Evolutionary conservation across 2,329 filamentous ascomycete species (phyloP).

Genomic region (Cladophialophora bantiana): DNA sequence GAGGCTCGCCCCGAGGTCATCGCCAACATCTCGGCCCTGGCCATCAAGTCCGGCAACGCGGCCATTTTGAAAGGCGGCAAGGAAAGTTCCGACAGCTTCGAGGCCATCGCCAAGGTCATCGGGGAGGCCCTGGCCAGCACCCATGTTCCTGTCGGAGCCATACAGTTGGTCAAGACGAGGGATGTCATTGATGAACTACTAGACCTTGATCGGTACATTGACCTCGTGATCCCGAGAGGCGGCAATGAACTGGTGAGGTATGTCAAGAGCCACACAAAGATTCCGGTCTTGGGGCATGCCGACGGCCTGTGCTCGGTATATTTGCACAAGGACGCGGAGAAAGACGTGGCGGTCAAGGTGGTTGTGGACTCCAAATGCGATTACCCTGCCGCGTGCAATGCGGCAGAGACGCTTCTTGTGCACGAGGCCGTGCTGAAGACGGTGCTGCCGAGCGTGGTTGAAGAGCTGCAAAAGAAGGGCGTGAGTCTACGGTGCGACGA

Average conservation of each 20-base stretch:
- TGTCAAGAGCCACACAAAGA: slow-evolving; percentile 89
- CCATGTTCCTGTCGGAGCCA: slow-evolving; percentile 79
- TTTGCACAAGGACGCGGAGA: slow-evolving; percentile 78
- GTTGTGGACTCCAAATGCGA: slow-evolving; percentile 91
- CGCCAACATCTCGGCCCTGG: slow-evolving; percentile 93
- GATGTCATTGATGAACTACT: slow-evolving; percentile 91
- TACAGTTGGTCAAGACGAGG: slow-evolving; percentile 92
- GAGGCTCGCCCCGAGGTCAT: slow-evolving; percentile 98
- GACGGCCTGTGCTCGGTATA: slow-evolving; percentile 92
- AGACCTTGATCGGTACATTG: slow-evolving; percentile 83
- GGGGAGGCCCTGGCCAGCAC: slow-evolving; percentile 76
- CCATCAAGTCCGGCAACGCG: slow-evolving; percentile 96
- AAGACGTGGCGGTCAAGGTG: slow-evolving; percentile 73
- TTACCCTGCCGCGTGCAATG: slow-evolving; percentile 96
- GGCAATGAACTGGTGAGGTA: slow-evolving; percentile 88
- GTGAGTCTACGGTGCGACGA: slow-evolving; percentile 84
- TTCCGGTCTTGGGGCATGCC: slow-evolving; percentile 94
- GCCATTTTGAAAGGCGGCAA: slow-evolving; percentile 97
- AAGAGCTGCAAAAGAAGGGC: slow-evolving; percentile 75
- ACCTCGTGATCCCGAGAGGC: slow-evolving; percentile 92
- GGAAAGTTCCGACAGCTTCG: slow-evolving; percentile 94
- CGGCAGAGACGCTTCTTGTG: slow-evolving; percentile 88
- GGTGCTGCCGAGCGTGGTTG: slow-evolving; percentile 74
- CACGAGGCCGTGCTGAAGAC: slow-evolving; percentile 73
- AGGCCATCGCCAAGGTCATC: slow-evolving; percentile 86